Evolutionary conservation across 2,329 filamentous ascomycete genomes (phyloP), one percentile per base, ranked within the genome.

Genomic region (Fusarium globosum): DNA sequence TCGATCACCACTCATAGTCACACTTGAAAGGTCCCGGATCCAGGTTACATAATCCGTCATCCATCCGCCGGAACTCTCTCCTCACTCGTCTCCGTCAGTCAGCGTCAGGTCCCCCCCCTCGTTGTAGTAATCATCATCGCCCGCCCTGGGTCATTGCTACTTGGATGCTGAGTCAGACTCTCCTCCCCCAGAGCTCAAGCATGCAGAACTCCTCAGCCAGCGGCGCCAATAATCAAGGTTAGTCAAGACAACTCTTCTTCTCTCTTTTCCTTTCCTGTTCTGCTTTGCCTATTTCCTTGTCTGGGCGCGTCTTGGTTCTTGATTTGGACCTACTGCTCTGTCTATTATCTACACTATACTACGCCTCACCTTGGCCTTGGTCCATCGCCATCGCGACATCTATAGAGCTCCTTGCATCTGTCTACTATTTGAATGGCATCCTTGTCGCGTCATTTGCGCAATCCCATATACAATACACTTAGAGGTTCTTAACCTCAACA

Each of bases 141-240:
- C 69, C 72, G 76, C 73, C 69, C 65, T 65, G 69, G 60, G 62
- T 63, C 63, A 73, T 68, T 75, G 69, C 70, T 79, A 77, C 77
- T 75, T 77, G 75, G 72, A 75, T 81, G 80, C 80, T 81, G 80
- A 81, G 78, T 81, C 78, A 81, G 80, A 80, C 73, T 75, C 72
- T 74, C 68, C 65, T 71, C 60, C 64, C 73, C 69, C 72, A 72
- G 71, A 79, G 73, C 73, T 74, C 72, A 75, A 79, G 76, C 77
- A 80, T 80, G 79, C 77, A 78, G 77, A 75, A 79, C 72, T 78
- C 79, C 73, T 80, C 79, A 71, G 76, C 76, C 74, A 79, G 69
- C 78, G 76, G 79, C 77, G 77, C 79, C 75, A 79, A 75, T 64
- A 80, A 72, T 73, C 79, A 79, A 80, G 79, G 79, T 80, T 69